Evolutionary conservation across 805 yeast species (phyloP), one percentile per base, ranked within the genome.

Genomic region (Hanseniaspora nectarophila): DNA sequence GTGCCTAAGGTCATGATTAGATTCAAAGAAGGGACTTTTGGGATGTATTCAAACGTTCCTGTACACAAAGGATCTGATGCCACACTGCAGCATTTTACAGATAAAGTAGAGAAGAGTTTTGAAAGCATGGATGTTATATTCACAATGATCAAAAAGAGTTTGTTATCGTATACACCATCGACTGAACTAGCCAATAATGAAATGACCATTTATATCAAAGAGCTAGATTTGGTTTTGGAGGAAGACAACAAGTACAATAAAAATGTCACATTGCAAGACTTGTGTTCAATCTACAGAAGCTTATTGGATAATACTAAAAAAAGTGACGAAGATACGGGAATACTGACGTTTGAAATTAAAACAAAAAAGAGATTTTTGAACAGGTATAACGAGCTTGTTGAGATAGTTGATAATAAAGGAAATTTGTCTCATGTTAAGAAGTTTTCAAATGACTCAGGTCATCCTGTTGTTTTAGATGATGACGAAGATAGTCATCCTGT

Each of bases 221-320:
- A 58, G n/a, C 55, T 66, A 21, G 67, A 65, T 51, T 39, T 66
- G n/a, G 56, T 55, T 2, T 51, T 65, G 10, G 60, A 60, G 45
- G 70, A 66, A 47, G 70, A 66, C 51, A 66, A 66, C 50, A 51
- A 58, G 10, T 65, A 63, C 51, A 64, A 64, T 50, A 60, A 61
- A 38, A 62, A 61, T 28, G 58, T 65, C 13, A 55, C 66, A 6
- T 58, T 66, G 44, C 59, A 58, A 31, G 70, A 66, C 48, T 55
- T 66, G 21, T 53, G 58, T 15, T 62, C 67, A 0, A 62, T 66
- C 13, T 66, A 61, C 45, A 59, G 56, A n/a, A 59, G 63, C 16
- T 45, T 66, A 20, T 57, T 54, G 35, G 59, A 58, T 23, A 60
- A 66, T 43, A 65, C 68, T 1, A 43, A 56, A 9, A 46, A 23